Evolutionary conservation across 169 alveolate genomes (phyloP), one percentile per base, ranked within the genome.

Genomic region (Perkinsus chesapeaki): DNA sequence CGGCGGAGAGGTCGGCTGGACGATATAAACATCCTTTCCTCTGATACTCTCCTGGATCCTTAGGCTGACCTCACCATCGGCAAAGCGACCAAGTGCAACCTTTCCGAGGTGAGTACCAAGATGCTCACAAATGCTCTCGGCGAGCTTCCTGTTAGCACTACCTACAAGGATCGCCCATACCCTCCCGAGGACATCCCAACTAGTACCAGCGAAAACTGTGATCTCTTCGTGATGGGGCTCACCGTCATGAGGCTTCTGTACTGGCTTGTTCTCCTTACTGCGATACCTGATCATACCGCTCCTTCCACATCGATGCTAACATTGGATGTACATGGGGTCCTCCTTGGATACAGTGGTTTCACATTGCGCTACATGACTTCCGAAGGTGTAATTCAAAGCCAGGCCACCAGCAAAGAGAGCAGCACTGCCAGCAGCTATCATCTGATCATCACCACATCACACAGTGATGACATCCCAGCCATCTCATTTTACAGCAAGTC

Each of bases 1-100:
- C 27, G 99, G 99, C 23, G 99, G 98, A 91, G 98, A 98, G 5
- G 99, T 99, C 0, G 99, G 98, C 94, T 98, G 98, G 39, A 99
- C 96, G 91, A 99, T 95, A 95, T 96, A 97, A n/a, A 98, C 98
- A 93, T 99, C 98, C 92, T 97, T 97, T 39, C 99, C 99, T 82
- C 98, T 93, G 91, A 98, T 96, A 72, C 97, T 96, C 37, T 98
- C 99, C 43, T 95, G 93, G 43, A 99, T 95, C 92, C 97, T 98
- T 37, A 99, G 96, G 39, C 96, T 93, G 9, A 96, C 96, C 95
- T 98, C 99, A n/a, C 99, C 99, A 95, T 98, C 99, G n/a, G 99
- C 98, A 94, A 98, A 98, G 36, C 92, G 94, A 60, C 82, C 82
- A 34, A 60, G 82, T 27, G 82, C 3, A 7, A 60, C 82, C 31